Conservation (phyloP, 2,329 filamentous ascomycete species). For the Hypoxylon sp. region DNA sequence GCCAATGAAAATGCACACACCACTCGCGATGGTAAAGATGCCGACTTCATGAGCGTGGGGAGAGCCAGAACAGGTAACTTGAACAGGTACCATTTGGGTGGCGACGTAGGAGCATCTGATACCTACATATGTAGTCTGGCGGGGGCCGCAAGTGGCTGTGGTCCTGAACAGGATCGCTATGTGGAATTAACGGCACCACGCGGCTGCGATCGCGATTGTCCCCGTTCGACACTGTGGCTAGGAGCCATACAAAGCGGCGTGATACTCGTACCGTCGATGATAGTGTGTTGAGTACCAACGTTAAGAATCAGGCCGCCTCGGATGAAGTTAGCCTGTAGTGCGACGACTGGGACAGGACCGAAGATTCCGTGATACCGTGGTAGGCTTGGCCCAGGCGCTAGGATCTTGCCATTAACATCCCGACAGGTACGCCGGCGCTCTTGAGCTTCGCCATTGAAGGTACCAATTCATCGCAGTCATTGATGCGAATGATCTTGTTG, state of each 20-base stretch:
- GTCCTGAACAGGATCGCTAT: conserved; percentile 25
- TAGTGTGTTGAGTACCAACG: conserved; percentile 53
- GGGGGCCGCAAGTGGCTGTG: conserved; percentile 13
- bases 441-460: conserved; percentile 44
- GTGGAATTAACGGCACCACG: conserved; percentile 45
- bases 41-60: not conserved
- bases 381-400: conserved; percentile 51
- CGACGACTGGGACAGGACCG: conserved; percentile 39
- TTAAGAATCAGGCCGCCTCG: conserved; percentile 51
- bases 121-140: not conserved
- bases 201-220: conserved; percentile 46
- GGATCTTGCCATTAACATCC: conserved; percentile 53
- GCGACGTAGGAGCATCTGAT: not conserved
- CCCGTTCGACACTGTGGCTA: conserved; percentile 34
- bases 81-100: conserved; percentile 18
- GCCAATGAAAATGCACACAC: conserved; percentile 56
- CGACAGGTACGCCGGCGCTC: conserved; percentile 48
- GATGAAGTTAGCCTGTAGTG: conserved; percentile 51
- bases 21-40: conserved; percentile 22
- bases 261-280: conserved; percentile 52
- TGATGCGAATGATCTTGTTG: conserved; percentile 42
- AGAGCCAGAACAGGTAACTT: conserved; percentile 2
- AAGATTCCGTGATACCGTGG: conserved; percentile 48
- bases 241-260: conserved; percentile 48
- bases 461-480: conserved; percentile 40